These are phyloP conservation scores for Cercospora sp. DNA, from an alignment of 2,329 filamentous ascomycete genomes.

Conservation along the genomic window DNA sequence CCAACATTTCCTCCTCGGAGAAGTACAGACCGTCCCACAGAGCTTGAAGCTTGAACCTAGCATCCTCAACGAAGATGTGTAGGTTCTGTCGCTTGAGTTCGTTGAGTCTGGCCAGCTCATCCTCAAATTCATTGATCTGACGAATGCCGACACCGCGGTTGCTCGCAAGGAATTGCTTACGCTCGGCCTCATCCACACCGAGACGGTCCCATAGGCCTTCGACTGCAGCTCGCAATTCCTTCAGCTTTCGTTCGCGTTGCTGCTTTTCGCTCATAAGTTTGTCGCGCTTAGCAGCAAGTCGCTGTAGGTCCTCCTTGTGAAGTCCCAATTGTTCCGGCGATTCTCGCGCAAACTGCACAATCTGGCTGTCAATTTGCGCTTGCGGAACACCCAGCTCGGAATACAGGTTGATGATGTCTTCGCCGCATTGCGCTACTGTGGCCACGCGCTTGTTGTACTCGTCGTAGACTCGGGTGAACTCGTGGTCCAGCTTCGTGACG, in stretches of 20 bases:
- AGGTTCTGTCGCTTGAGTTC: slow-evolving; percentile 94
- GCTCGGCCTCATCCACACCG: slow-evolving; percentile 76
- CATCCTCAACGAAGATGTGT: slow-evolving; percentile 93
- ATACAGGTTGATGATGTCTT: slow-evolving; percentile 92
- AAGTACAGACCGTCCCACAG: slow-evolving; percentile 94
- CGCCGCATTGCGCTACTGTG: slow-evolving; percentile 70
- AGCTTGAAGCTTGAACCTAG: slow-evolving; percentile 84
- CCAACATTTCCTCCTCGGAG: slow-evolving; percentile 97
- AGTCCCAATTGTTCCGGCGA: slow-evolving; percentile 91
- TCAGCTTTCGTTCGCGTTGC: slow-evolving; percentile 72
- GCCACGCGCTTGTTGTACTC: slow-evolving; percentile 85
- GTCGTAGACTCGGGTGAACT: slow-evolving; percentile 94
- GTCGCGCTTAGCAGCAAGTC: slow-evolving; percentile 72
- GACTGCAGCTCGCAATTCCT: slow-evolving; percentile 74
- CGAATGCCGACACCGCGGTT: slow-evolving; percentile 90
- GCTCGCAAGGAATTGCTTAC: slow-evolving; percentile 78
- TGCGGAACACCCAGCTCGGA: slow-evolving; percentile 92
- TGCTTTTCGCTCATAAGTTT: slow-evolving; percentile 87
- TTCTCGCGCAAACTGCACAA: slow-evolving; percentile 87
- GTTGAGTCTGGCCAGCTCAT: slow-evolving; percentile 80
- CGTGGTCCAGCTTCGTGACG: slow-evolving; percentile 78
- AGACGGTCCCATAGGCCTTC: slow-evolving; percentile 87
- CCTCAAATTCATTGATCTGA: slow-evolving; percentile 93
- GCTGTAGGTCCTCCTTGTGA: slow-evolving; percentile 78
- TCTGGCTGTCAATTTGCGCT: slow-evolving; percentile 81